A percentile compares a stretch with the other conserved stretches of the same genome.
These are phyloP conservation scores for Cordyceps cateniannulata DNA, from an alignment of 2,329 filamentous ascomycete species.

Conservation along the genomic window DNA sequence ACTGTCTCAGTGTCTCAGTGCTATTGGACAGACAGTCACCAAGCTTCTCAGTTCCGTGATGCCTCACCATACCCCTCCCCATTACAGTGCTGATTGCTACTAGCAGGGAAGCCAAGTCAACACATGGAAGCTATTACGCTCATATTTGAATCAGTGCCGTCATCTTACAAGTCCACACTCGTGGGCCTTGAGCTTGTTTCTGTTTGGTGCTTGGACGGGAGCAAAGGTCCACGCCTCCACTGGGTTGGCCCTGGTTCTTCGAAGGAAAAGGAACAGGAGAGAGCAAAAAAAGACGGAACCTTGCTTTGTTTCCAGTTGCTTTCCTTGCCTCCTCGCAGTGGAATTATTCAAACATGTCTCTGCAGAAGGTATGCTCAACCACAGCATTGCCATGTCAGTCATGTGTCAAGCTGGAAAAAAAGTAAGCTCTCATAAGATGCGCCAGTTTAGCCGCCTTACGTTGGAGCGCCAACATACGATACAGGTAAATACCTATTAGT, in stretches of 20 bases:
- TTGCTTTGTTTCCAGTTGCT: neutral
- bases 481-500: neutral
- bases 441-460: slow-evolving; percentile 3
- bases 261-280: neutral
- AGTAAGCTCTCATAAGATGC: slow-evolving; percentile 6
- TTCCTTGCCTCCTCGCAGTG: too few relatives aligned
- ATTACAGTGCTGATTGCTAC: neutral
- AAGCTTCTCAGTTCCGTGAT: neutral
- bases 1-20: slow-evolving; percentile 1
- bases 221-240: slow-evolving; percentile 4
- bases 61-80: neutral
- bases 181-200: slow-evolving; percentile 3
- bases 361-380: neutral
- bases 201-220: slow-evolving; percentile 10
- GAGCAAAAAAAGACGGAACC: neutral
- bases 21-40: neutral
- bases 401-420: neutral
- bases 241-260: neutral
- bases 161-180: slow-evolving; percentile 1
- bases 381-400: neutral
- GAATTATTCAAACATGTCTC: neutral
- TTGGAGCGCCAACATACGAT: slow-evolving; percentile 5
- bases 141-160: neutral
- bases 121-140: neutral
- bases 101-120: neutral